These are phyloP conservation scores for Debaryomyces castellii DNA, from an alignment of 805 yeast genomes.

Conservation along the genomic window DNA sequence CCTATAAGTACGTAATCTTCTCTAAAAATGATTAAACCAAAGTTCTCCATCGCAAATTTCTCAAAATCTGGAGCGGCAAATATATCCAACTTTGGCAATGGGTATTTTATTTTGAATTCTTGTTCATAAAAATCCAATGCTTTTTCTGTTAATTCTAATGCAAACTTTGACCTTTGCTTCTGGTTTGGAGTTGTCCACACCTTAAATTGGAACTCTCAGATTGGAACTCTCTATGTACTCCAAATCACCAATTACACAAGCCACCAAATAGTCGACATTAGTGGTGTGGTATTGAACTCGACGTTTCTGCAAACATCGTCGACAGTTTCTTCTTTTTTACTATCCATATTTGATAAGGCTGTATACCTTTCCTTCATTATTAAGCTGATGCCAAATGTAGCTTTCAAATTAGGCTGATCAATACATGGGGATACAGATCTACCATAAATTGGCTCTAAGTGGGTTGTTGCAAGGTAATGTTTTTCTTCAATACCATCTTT, in stretches of 20 bases:
- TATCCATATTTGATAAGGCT: slow-evolving; percentile 70
- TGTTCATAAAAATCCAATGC: slow-evolving; percentile 72
- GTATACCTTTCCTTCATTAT: slow-evolving; percentile 55
- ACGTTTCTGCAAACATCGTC: slow-evolving; percentile 54
- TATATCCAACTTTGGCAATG: slow-evolving; percentile 76
- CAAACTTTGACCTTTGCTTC: slow-evolving; percentile 66
- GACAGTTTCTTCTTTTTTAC: slow-evolving; percentile 40
- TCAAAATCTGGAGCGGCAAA: slow-evolving; percentile 82
- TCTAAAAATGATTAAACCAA: slow-evolving; percentile 78
- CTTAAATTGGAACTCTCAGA: slow-evolving; percentile 71
- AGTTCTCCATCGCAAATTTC: slow-evolving; percentile 90
- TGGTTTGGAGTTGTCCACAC: slow-evolving; percentile 80
- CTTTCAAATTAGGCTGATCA: slow-evolving; percentile 81
- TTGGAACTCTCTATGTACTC: slow-evolving; percentile 65
- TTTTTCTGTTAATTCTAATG: slow-evolving; percentile 76
- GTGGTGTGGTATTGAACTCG: slow-evolving; percentile 72
- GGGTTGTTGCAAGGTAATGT: slow-evolving; percentile 72
- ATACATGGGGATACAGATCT: slow-evolving; percentile 85
- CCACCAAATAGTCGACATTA: slow-evolving; percentile 83
- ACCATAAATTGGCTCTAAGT: slow-evolving; percentile 84
- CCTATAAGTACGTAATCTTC: slow-evolving; percentile 75
- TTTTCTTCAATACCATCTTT: slow-evolving; percentile 60
- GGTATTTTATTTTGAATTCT: slow-evolving; percentile 72
- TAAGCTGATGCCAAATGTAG: slow-evolving; percentile 64
- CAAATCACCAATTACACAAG: slow-evolving; percentile 80